Evolutionary conservation across 1,284 basidiomycete genomes (phyloP).

Genomic region (Puccinia novopanici): DNA sequence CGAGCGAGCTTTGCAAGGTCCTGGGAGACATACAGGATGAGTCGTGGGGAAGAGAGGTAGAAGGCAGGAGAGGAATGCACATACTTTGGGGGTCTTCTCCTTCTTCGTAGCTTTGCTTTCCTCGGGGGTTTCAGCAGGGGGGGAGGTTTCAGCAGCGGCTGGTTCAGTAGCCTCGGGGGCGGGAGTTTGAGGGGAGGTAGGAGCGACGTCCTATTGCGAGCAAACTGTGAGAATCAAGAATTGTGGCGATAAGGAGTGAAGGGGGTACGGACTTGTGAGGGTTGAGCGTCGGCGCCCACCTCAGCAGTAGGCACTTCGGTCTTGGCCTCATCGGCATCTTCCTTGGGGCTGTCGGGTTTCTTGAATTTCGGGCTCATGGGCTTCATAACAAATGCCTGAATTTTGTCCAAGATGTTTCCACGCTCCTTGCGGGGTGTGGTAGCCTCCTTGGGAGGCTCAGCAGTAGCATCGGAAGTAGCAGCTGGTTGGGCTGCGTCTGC

Average conservation of each 20-base stretch:
- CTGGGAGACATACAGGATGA: background rate
- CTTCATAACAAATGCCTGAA: constrained; percentile 45
- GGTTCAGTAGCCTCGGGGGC: background rate
- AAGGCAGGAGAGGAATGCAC: background rate
- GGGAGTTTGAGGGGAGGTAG: background rate
- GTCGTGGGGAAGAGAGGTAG: background rate
- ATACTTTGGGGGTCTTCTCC: constrained; percentile 46
- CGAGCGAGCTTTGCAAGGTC: constrained; percentile 44
- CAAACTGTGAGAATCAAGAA: background rate
- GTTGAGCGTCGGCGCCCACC: background rate
- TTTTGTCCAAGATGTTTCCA: constrained; percentile 46
- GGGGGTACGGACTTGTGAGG: constrained; percentile 25
- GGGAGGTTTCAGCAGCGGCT: background rate
- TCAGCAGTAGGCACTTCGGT: no score
- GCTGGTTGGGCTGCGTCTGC: no score
- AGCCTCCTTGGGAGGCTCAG: constrained; percentile 21
- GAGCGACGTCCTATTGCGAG: background rate
- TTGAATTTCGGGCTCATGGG: no score
- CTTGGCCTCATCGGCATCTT: no score
- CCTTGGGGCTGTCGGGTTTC: no score
- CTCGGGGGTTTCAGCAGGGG: constrained; percentile 6
- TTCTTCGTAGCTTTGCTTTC: constrained; percentile 27
- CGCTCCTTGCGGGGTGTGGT: no score
- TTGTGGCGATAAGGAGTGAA: background rate
- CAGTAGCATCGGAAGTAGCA: background rate